Conservation (phyloP, 2,329 filamentous ascomycete species). For the Paraphaeosphaeria sporulosa region DNA sequence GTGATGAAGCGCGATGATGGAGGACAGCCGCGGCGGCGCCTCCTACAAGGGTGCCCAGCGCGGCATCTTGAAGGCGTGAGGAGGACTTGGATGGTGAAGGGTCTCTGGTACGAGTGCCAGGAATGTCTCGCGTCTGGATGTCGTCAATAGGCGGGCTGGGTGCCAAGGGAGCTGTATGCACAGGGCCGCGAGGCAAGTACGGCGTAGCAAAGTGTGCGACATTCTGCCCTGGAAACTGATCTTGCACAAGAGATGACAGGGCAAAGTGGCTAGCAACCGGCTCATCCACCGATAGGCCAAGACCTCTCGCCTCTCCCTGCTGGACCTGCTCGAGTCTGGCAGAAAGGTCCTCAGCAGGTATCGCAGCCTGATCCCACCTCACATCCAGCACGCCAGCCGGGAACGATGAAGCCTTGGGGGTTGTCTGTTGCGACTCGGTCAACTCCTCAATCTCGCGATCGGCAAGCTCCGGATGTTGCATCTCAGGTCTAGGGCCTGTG, state of each 20-base stretch:
- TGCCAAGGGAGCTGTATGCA: conserved; percentile 44
- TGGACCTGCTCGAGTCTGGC: conserved; percentile 31
- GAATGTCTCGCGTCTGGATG: conserved; percentile 28
- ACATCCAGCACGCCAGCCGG: conserved; percentile 31
- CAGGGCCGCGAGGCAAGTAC: conserved; percentile 52
- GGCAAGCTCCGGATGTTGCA: conserved; percentile 32
- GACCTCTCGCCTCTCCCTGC: conserved; percentile 16
- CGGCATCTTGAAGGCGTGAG: conserved; percentile 36
- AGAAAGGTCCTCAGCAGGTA: conserved; percentile 32
- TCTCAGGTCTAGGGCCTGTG: conserved; percentile 24
- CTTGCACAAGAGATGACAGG: conserved; percentile 58
- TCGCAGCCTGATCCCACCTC: conserved; percentile 16
- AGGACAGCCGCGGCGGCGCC: conserved; percentile 31
- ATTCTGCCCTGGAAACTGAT: conserved; percentile 68
- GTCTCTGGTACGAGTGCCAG: conserved; percentile 20
- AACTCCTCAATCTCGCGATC: conserved; percentile 53
- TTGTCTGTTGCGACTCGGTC: conserved; percentile 70
- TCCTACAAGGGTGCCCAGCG: conserved; percentile 36
- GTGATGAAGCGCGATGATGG: conserved; percentile 26
- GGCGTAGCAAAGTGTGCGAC: conserved; percentile 55
- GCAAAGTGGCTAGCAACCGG: conserved; percentile 26
- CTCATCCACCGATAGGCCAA: conserved; percentile 22
- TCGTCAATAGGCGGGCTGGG: conserved; percentile 36
- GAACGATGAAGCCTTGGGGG: conserved; percentile 69
- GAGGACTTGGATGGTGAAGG: conserved; percentile 31